Evolutionary conservation across 371 early-diverging fungal genomes (phyloP).

Genomic region (Batkoa obscura): DNA sequence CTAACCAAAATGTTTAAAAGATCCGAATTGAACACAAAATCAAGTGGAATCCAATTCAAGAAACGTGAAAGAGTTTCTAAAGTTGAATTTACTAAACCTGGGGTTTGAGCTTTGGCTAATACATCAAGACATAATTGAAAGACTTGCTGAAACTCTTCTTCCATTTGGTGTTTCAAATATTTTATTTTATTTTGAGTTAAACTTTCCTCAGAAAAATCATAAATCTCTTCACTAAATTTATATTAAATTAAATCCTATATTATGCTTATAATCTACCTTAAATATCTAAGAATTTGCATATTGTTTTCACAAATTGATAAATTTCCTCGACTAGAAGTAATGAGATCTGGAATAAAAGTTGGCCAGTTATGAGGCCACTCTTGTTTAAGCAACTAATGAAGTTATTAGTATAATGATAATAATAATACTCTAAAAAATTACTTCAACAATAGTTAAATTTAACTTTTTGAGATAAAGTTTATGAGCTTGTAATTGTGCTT

Average conservation of each 20-base stretch:
- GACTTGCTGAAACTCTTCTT: constrained; percentile 87
- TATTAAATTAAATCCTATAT: background rate
- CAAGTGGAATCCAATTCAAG: constrained; percentile 92
- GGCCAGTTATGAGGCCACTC: constrained; percentile 99
- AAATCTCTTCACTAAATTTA: constrained; percentile 83
- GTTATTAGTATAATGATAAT: constrained; percentile 4
- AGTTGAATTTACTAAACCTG: constrained; percentile 76
- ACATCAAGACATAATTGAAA: constrained; percentile 92
- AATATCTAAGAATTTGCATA: constrained; percentile 91
- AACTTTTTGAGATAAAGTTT: constrained; percentile 69
- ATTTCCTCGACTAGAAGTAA: constrained; percentile 77
- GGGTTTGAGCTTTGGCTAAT: constrained; percentile 73
- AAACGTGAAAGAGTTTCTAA: constrained; percentile 85
- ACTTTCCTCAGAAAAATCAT: constrained; percentile 92
- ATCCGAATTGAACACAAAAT: constrained; percentile 90
- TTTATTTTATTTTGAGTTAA: constrained; percentile 90
- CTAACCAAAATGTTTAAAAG: constrained; percentile 67
- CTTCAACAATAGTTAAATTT: constrained; percentile 89
- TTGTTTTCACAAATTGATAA: constrained; percentile 95
- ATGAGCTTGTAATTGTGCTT: constrained; percentile 42
- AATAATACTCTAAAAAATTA: constrained; percentile 18
- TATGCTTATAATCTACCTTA: constrained; percentile 37
- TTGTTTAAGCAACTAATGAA: constrained; percentile 87
- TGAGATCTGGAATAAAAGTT: constrained; percentile 94
- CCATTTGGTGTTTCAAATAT: constrained; percentile 85